Percentiles rank a stretch among this genome's conserved stretches.
Evolutionary conservation across 2,329 filamentous ascomycete genomes (phyloP).

Genomic region (Sarocladiaceae sp.): DNA sequence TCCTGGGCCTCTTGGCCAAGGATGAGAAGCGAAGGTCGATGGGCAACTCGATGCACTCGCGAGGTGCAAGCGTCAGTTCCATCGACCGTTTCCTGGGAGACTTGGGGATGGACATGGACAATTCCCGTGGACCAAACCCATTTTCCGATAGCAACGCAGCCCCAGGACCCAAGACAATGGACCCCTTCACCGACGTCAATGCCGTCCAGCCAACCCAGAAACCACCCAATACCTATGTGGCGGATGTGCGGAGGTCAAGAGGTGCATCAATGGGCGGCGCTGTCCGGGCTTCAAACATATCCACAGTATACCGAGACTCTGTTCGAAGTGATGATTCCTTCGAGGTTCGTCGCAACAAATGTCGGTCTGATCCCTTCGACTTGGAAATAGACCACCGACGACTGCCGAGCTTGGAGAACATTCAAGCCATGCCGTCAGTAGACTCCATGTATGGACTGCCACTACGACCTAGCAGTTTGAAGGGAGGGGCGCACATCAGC

Average conservation of each 20-base stretch:
- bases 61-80: background rate
- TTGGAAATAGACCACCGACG: slow-evolving; percentile 39
- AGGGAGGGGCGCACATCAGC: slow-evolving; percentile 23
- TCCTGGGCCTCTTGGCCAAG: slow-evolving; percentile 6
- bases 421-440: slow-evolving; percentile 20
- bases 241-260: slow-evolving; percentile 45
- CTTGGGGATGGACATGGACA: slow-evolving; percentile 32
- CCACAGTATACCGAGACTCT: slow-evolving; percentile 36
- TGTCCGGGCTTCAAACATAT: slow-evolving; percentile 19
- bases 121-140: slow-evolving; percentile 29
- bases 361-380: slow-evolving; percentile 62
- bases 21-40: slow-evolving; percentile 11
- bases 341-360: slow-evolving; percentile 47
- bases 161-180: slow-evolving; percentile 17
- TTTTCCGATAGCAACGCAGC: slow-evolving; percentile 46
- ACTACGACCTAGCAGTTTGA: slow-evolving; percentile 12
- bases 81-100: slow-evolving; percentile 35
- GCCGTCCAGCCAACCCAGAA: slow-evolving; percentile 31
- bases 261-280: slow-evolving; percentile 35
- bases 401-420: slow-evolving; percentile 17
- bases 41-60: background rate
- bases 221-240: slow-evolving; percentile 38
- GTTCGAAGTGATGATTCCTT: slow-evolving; percentile 37
- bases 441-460: slow-evolving; percentile 11
- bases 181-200: slow-evolving; percentile 47